Percentiles rank a stretch among this genome's conserved stretches.
These are phyloP conservation scores for Ophiostoma ips DNA, from an alignment of 2,329 filamentous ascomycete genomes.

Conservation along the genomic window DNA sequence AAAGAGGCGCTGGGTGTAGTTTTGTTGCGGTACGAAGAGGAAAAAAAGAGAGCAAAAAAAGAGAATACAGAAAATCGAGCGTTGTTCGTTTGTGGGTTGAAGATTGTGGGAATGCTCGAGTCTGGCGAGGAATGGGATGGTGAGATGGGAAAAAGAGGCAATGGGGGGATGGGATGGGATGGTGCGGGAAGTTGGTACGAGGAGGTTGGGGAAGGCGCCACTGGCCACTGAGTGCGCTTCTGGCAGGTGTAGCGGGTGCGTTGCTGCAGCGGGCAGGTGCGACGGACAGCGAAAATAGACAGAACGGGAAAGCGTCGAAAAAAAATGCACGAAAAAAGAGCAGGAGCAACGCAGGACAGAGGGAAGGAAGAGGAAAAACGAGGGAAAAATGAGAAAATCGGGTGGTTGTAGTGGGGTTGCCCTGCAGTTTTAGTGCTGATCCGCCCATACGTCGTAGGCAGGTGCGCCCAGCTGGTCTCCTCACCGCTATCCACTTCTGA, in stretches of 20 bases:
- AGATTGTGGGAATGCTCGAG: conserved; percentile 5
- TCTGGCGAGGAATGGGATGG: conserved; percentile 2
- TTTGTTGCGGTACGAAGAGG: neutral
- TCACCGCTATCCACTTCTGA: neutral
- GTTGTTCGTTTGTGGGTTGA: neutral
- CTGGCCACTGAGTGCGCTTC: conserved; percentile 9
- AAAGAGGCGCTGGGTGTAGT: neutral
- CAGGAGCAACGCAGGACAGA: too few species aligned
- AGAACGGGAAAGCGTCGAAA: neutral
- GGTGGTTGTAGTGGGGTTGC: conserved; percentile 8
- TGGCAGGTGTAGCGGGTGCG: neutral
- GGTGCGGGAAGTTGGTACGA: conserved; percentile 1
- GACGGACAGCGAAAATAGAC: neutral
- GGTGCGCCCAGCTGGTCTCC: neutral
- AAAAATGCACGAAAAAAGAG: neutral
- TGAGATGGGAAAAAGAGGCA: neutral
- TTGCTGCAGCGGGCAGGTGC: conserved; percentile 3
- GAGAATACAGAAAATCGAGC: neutral
- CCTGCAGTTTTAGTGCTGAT: conserved; percentile 1
- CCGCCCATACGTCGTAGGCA: neutral
- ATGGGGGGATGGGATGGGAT: conserved; percentile 3
- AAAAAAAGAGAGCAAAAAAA: neutral
- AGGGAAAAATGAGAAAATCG: neutral
- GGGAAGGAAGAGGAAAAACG: neutral
- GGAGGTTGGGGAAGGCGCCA: conserved; percentile 10